Evolutionary conservation across 345 rosid species (phyloP), one percentile per base, ranked within the genome.

Genomic region (Jatropha curcas): DNA sequence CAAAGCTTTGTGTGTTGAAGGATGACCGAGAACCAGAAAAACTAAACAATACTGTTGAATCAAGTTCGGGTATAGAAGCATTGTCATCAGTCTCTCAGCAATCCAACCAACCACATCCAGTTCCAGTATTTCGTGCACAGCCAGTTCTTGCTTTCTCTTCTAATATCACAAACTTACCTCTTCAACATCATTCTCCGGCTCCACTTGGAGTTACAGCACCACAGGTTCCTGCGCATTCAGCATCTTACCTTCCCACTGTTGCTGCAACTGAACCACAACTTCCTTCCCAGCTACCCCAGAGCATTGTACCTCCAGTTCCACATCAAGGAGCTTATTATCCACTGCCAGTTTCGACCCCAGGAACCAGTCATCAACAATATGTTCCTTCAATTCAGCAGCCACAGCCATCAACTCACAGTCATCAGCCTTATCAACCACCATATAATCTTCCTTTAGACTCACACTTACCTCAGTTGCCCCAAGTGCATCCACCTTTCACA

Each of bases 1-100:
- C 83, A 58, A 82, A 78, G 78, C 84, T 88, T 71, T 75, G 74
- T 34, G 30, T 60, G 66, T 75, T 51, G 45, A 80, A 80, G 78
- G 65, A 28, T 37, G 75, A 73, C 31, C 25, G 33, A 17, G 72
- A 61, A 56, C 70, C 46, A n/a, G 82, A 51, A 73, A 82, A 69
- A 57, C 81, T 71, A 71, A 75, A 62, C 59, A 77, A 61, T 33
- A 8, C 80, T 65, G 66, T 53, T 71, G 80, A 70, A 70, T 68
- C 71, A 20, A 41, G 52, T 57, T 71, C 76, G 50, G 31, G 72
- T 37, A 41, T 46, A 68, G 74, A 66, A 75, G 59, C 80, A 56
- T 24, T 31, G 0, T 61, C 84, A 30, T 72, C 72, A 16, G 79
- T 58, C 63, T 67, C 81, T 67, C 87, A 81, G 77, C 83, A 76